Base-by-base conservation (phyloP, 768 basidiomycete genomes). In the Boletus pseudopeckii region DNA sequence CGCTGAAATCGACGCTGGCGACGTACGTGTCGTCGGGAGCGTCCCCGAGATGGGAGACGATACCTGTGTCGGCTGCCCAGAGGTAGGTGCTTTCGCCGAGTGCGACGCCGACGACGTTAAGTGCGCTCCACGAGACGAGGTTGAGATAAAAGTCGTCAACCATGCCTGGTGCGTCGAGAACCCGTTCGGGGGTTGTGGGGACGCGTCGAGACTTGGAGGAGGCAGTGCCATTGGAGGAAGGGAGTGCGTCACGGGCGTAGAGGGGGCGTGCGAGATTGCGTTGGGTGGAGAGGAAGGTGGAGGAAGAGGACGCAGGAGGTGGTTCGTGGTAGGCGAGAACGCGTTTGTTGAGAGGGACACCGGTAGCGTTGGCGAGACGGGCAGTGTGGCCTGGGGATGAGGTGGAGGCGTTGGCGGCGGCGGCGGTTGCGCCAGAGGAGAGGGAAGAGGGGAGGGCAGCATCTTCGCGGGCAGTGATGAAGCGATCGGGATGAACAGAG, bases 61-160 rank as follows among this genome's bases (percentile, higher is more conserved):
- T 69, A 9, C 96, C 96, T 0, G 88, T 85, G 63, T 94, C 91
- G 1, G 95, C 96, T 58, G 83, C 87, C 96, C 96, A 99, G 52
- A 97, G 83, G 72, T 96, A 99, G 1, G 90, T 93, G 45, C 80
- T 80, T 40, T 88, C 84, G 42, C 85, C 90, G 11, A 99, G 81
- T 0, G 90, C 96, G 51, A 99, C 95, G 2, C 90, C 94, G 11
- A 99, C 84, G 26, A 85, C 74, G 69, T 98, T 98, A 59, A 82
- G 81, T 39, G 79, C 80, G 34, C 88, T 89, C 97, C 97, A 99
- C 17, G 86, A 81, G 48, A 98, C 70, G 48, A 99, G 77, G 69
- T 98, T 99, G 65, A 99, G 83, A 66, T 99, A 99, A 70, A 96
- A 99, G 70, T 99, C 97, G 60, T 98, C 93, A 10, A 85, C 79